A percentile compares a stretch with the other conserved stretches of the same genome.
These are phyloP conservation scores for Xanthoceras sorbifolium DNA, from an alignment of 345 rosid genomes.

Conservation along the genomic window DNA sequence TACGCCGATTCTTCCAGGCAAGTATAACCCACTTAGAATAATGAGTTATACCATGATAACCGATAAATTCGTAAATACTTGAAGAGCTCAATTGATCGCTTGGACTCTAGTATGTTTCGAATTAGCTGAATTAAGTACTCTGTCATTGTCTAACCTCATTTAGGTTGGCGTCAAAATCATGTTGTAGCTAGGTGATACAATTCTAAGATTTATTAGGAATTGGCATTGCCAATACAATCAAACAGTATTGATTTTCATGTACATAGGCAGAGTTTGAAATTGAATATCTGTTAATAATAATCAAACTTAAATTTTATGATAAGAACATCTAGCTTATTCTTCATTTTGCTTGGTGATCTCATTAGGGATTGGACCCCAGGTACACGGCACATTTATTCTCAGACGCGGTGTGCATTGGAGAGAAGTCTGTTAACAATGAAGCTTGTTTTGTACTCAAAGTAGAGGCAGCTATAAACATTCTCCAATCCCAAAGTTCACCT, in stretches of 20 bases:
- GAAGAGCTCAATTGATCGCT: not conserved
- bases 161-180: too few species aligned
- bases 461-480: slow-evolving; percentile 50
- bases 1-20: slow-evolving; percentile 95
- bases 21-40: not conserved
- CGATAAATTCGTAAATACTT: not conserved
- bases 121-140: not conserved
- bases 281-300: not conserved
- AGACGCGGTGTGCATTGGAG: slow-evolving; percentile 75
- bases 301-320: not conserved
- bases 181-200: not conserved
- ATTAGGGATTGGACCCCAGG: slow-evolving; percentile 87
- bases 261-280: not conserved
- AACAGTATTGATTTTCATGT: too few species aligned
- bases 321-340: not conserved
- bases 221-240: not conserved
- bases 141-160: not conserved
- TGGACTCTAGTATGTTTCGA: not conserved
- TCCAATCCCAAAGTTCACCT: slow-evolving; percentile 64
- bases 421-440: slow-evolving; percentile 49
- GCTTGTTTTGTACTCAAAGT: slow-evolving; percentile 79
- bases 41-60: too few species aligned
- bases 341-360: not conserved
- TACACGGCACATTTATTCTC: slow-evolving; percentile 72
- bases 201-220: not conserved